phyloP scores from a whole-genome alignment of 2,329 filamentous ascomycete species.

The Exophiala bonariae region DNA sequence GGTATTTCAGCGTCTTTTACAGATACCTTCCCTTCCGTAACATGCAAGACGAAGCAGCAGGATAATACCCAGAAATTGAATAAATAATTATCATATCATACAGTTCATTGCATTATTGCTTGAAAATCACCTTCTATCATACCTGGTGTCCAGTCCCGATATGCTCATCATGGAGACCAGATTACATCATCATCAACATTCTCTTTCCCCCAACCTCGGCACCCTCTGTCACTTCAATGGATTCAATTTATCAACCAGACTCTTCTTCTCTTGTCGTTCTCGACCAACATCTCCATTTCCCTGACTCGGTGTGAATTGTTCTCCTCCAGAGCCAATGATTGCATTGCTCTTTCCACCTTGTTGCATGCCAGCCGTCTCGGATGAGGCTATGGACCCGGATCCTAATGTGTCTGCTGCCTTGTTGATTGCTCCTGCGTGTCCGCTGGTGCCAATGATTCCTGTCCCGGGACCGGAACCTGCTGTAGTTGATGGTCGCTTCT shows the following conservation, averaged over 20 bases:
- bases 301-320: slow-evolving; percentile 18
- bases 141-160: no score
- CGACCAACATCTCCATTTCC: slow-evolving; percentile 15
- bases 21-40: no score
- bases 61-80: no score
- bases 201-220: no score
- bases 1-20: no score
- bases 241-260: slow-evolving; percentile 14
- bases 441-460: slow-evolving; percentile 24
- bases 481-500: slow-evolving; percentile 20
- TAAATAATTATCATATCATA: no score
- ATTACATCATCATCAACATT: no score
- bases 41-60: no score
- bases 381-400: background rate
- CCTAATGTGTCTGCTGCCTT: slow-evolving; percentile 1
- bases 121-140: no score
- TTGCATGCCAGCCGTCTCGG: slow-evolving; percentile 16
- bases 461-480: slow-evolving; percentile 20
- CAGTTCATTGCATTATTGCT: no score
- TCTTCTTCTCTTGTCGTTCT: slow-evolving; percentile 7
- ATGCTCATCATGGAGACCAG: no score
- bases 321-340: slow-evolving; percentile 19
- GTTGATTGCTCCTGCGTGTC: slow-evolving; percentile 19
- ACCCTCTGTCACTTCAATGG: slow-evolving; percentile 7
- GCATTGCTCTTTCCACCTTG: slow-evolving; percentile 10